A percentile compares a stretch with the other conserved stretches of the same genome.
Evolutionary conservation across 768 basidiomycete genomes (phyloP).

Genomic region (Xanthoconium stramineum): DNA sequence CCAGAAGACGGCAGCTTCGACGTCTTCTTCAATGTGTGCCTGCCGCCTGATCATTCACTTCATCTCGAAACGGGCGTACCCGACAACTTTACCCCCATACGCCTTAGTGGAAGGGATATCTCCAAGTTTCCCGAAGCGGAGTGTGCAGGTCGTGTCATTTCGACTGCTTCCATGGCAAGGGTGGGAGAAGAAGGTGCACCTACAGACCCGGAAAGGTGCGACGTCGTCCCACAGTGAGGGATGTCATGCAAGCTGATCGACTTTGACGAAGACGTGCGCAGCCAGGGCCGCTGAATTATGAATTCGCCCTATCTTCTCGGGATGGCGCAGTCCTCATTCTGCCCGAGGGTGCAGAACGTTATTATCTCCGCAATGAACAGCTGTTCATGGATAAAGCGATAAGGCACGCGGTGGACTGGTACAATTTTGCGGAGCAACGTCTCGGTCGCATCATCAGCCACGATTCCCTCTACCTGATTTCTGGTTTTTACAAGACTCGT

Average conservation of each 20-base stretch:
- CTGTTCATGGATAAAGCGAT: constrained; percentile 21
- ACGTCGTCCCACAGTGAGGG: background rate
- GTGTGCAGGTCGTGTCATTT: constrained; percentile 9
- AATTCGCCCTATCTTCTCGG: constrained; percentile 12
- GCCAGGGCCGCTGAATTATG: constrained; percentile 4
- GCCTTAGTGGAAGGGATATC: constrained; percentile 9
- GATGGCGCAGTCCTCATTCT: constrained; percentile 34
- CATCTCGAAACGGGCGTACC: constrained; percentile 20
- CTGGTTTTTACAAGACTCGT: constrained; percentile 3
- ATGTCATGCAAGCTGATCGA: background rate
- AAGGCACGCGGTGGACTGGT: constrained; percentile 27
- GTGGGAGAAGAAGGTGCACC: background rate
- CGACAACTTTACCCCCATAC: constrained; percentile 23
- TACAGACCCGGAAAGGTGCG: background rate
- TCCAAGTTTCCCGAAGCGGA: constrained; percentile 8
- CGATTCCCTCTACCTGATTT: constrained; percentile 12
- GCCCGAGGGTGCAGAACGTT: constrained; percentile 27
- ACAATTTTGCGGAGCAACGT: constrained; percentile 20
- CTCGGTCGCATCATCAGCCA: background rate
- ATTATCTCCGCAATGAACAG: constrained; percentile 21
- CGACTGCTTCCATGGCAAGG: constrained; percentile 9
- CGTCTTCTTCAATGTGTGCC: constrained; percentile 35
- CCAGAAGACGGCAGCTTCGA: constrained; percentile 33
- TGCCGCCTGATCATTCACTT: constrained; percentile 26
- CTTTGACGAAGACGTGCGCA: background rate